Conservation (phyloP, 164 flowering plant species). For the Chimonanthus salicifolius region DNA sequence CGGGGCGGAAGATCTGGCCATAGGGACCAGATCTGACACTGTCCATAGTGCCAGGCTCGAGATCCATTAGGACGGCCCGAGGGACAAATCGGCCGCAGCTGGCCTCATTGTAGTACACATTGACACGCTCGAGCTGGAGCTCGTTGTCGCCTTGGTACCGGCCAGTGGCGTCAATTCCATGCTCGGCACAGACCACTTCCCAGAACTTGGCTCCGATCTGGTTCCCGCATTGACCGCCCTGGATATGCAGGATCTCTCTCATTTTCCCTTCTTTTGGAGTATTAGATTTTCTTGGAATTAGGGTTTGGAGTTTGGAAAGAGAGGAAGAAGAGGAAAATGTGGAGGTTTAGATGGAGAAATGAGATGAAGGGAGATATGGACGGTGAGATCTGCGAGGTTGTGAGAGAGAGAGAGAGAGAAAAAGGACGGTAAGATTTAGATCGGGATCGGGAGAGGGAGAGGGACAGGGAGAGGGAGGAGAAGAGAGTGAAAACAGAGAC, state of each 20-base stretch:
- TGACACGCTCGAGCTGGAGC: conserved; percentile 40
- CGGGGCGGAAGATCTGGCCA: too few relatives aligned
- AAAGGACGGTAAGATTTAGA: background rate
- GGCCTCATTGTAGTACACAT: conserved; percentile 50
- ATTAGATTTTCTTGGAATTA: conserved; percentile 42
- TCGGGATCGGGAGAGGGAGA: background rate
- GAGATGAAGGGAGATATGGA: background rate
- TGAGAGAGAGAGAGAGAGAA: too few relatives aligned
- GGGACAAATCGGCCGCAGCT: conserved; percentile 46
- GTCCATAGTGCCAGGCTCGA: conserved; percentile 52
- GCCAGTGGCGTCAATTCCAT: conserved; percentile 40
- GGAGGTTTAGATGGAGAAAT: background rate
- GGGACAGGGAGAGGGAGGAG: background rate
- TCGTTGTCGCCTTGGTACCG: conserved; percentile 35
- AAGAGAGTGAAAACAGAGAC: too few relatives aligned
- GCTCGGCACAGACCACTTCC: too few relatives aligned
- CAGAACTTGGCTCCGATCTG: too few relatives aligned
- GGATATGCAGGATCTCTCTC: conserved; percentile 41
- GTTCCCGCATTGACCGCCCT: too few relatives aligned
- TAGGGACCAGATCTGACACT: conserved; percentile 36
- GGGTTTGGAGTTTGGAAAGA: background rate
- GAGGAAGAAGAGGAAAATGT: too few relatives aligned
- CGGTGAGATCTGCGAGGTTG: background rate
- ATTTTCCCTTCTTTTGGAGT: conserved; percentile 46
- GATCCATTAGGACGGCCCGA: conserved; percentile 48